Evolutionary conservation across 257 asterid species (phyloP), one percentile per base, ranked within the genome.

Genomic region (Forsythia suspensa): DNA sequence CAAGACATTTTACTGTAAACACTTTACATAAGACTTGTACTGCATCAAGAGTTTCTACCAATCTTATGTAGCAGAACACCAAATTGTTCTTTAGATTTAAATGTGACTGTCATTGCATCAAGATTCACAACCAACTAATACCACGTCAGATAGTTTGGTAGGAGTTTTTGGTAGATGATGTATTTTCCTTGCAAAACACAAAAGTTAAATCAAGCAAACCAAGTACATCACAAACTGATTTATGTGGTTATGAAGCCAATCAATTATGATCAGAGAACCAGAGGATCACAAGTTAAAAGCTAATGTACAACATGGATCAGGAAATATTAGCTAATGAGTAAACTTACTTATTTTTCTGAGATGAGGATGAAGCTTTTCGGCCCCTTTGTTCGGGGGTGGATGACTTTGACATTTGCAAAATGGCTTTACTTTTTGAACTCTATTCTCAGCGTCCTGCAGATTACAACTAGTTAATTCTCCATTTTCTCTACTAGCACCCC

Each of bases 361-460:
- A 82, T 79, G 82, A 75, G 82, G 88, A 81, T 79, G 92, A 74
- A 83, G 82, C 77, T 57, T 79, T 89, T 76, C 66, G 59, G 72
- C 71, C 85, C 84, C 85, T 80, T 55, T 75, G 13, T 79, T 87
- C 87, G 82, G 79, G 82, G 79, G 85, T 69, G 79, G 89, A 79
- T 82, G 90, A 79, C 85, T 81, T 87, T 68, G 96, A 84, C 98
- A 92, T 94, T 85, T 80, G 95, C 84, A 82, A 79, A 79, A 83
- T 66, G 73, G 79, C 83, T 80, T 84, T 85, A 66, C 74, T 83
- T 79, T 83, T 80, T 21, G 5, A 69, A 80, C 71, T 70, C 79
- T 77, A 77, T 81, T 79, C 82, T 70, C 81, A 79, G 74, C 80
- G 74, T 79, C 89, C 90, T 84, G 86, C 82, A 88, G 75, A 85